Percentiles rank a stretch among this genome's conserved stretches.
phyloP scores from a whole-genome alignment of 2,329 filamentous ascomycete species.

The Fusarium austroafricanum region DNA sequence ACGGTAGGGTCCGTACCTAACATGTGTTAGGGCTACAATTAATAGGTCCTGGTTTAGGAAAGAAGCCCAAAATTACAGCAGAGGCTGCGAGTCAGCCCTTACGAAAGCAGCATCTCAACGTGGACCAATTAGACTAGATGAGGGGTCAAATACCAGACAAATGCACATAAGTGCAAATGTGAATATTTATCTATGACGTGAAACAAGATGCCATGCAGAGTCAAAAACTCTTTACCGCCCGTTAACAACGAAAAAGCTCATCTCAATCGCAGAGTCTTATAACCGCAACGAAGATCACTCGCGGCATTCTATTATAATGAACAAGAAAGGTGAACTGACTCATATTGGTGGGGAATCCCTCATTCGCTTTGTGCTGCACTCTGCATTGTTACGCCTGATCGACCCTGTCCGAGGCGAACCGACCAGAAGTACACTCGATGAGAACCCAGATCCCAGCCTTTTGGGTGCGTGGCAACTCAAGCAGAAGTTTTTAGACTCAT shows the following conservation, averaged over 20 bases:
- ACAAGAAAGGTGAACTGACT: not conserved
- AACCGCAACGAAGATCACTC: not conserved
- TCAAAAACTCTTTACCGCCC: no score
- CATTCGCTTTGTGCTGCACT: slow-evolving; percentile 5
- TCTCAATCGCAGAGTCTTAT: no score
- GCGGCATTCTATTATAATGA: not conserved
- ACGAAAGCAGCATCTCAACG: not conserved
- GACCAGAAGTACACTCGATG: slow-evolving; percentile 7
- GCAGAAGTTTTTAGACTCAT: slow-evolving; percentile 51
- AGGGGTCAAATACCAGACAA: no score
- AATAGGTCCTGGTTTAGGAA: no score
- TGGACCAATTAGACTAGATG: not conserved
- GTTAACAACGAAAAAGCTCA: no score
- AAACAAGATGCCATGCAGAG: not conserved
- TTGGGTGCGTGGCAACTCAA: slow-evolving; percentile 24
- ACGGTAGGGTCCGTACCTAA: no score
- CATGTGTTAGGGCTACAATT: no score
- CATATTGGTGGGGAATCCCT: not conserved
- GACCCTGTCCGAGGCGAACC: slow-evolving; percentile 19
- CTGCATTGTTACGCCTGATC: slow-evolving; percentile 7
- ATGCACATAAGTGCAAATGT: no score
- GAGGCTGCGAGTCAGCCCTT: not conserved
- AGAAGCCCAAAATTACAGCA: no score
- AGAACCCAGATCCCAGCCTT: not conserved
- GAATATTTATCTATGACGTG: no score